Percentiles rank a stretch among this genome's conserved stretches.
phyloP scores from a whole-genome alignment of 1,284 basidiomycete genomes.

The Fereydounia khargensis region DNA sequence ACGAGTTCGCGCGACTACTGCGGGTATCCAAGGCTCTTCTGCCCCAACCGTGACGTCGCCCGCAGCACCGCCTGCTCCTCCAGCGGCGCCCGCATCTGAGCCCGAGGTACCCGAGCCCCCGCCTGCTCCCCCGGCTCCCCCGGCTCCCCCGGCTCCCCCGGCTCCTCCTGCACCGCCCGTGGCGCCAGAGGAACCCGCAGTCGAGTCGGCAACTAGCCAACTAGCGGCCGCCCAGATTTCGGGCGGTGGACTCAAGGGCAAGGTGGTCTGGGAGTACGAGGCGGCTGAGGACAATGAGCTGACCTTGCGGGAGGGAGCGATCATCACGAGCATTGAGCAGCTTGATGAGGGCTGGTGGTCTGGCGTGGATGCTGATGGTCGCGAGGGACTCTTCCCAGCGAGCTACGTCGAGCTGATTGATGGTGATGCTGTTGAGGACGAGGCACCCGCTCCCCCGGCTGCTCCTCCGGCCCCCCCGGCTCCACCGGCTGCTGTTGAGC shows the following conservation, averaged over 20 bases:
- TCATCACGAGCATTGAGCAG: constrained; percentile 45
- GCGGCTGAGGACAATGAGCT: constrained; percentile 54
- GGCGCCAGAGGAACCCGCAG: background rate
- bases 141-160: constrained; percentile 12
- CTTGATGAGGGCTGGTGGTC: constrained; percentile 57
- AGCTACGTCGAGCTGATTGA: constrained; percentile 50
- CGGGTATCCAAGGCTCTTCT: constrained; percentile 14
- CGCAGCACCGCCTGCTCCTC: constrained; percentile 5
- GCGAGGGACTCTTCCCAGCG: constrained; percentile 52
- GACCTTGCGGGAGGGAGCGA: constrained; percentile 32
- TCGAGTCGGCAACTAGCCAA: constrained; percentile 14
- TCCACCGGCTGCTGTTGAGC: constrained; percentile 4
- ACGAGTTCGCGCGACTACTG: constrained; percentile 11
- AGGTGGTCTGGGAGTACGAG: constrained; percentile 50
- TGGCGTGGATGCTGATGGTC: constrained; percentile 42
- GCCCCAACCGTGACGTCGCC: constrained; percentile 4
- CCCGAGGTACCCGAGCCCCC: constrained; percentile 5
- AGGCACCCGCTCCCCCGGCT: constrained; percentile 9
- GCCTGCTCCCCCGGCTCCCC: constrained; percentile 24
- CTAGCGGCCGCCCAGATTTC: constrained; percentile 22
- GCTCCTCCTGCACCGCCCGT: constrained; percentile 5
- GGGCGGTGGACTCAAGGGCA: constrained; percentile 19
- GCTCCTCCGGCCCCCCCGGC: constrained; percentile 2
- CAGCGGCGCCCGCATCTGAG: constrained; percentile 14
- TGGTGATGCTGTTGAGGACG: constrained; percentile 3